Evolutionary conservation across 2,329 filamentous ascomycete species (phyloP).

Genomic region (Zopfia rhizophila): DNA sequence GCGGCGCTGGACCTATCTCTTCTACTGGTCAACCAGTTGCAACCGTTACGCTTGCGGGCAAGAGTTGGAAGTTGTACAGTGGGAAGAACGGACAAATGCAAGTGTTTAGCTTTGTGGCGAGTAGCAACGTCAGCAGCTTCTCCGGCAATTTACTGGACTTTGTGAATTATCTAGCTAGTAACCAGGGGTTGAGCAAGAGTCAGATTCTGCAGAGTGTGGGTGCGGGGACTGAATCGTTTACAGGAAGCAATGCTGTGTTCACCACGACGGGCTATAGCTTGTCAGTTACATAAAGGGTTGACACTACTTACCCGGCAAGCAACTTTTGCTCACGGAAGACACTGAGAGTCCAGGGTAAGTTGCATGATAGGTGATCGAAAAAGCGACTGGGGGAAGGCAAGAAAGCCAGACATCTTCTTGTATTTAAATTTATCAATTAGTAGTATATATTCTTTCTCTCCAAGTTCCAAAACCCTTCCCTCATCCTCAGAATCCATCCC

Average conservation of each 20-base stretch:
- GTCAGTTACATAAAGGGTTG: constrained; percentile 19
- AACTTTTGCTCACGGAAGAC: too few species aligned
- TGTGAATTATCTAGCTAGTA: constrained; percentile 64
- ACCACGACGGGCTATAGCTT: constrained; percentile 54
- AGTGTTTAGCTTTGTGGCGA: constrained; percentile 70
- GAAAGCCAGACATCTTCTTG: too few species aligned
- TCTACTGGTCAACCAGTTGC: constrained; percentile 64
- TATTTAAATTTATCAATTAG: too few species aligned
- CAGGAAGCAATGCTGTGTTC: constrained; percentile 59
- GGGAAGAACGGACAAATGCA: constrained; percentile 69
- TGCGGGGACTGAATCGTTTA: constrained; percentile 68
- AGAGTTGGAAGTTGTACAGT: constrained; percentile 67
- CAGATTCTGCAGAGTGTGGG: constrained; percentile 66
- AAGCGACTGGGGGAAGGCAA: too few species aligned
- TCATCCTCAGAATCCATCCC: too few species aligned
- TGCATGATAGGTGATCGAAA: too few species aligned
- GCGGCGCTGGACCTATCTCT: constrained; percentile 69
- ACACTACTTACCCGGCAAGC: too few species aligned
- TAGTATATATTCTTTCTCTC: too few species aligned
- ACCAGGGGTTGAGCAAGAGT: constrained; percentile 58
- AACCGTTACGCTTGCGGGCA: constrained; percentile 64
- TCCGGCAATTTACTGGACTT: constrained; percentile 68
- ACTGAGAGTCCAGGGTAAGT: too few species aligned
- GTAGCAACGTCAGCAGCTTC: constrained; percentile 62
- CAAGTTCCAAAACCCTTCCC: too few species aligned